Conservation (phyloP, 2,329 filamentous ascomycete species). For the Phaeosphaeria sp. region DNA sequence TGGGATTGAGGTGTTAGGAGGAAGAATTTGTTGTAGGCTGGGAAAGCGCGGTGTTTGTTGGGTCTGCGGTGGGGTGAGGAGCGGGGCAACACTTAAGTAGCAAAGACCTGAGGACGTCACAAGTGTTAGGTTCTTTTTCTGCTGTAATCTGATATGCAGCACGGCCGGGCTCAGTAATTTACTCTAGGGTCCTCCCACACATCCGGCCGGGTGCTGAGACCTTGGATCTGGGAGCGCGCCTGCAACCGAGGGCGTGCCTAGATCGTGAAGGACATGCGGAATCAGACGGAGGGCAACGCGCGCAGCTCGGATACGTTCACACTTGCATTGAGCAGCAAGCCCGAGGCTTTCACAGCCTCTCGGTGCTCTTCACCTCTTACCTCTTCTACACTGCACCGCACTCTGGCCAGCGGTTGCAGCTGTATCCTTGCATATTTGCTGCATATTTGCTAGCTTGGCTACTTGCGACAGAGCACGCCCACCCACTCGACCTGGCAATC, state of each 20-base stretch:
- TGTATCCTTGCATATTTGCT: conserved; percentile 25
- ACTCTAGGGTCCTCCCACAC: conserved; percentile 32
- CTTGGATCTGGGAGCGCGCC: conserved; percentile 13
- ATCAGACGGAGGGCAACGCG: conserved; percentile 26
- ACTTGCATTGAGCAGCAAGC: conserved; percentile 17
- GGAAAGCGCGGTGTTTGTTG: conserved; percentile 33
- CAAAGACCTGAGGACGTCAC: conserved; percentile 33
- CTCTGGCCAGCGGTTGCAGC: conserved; percentile 9
- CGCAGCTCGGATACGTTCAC: conserved; percentile 16
- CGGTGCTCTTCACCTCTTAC: conserved; percentile 1
- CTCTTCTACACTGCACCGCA: background rate
- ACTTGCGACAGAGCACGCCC: conserved; percentile 8
- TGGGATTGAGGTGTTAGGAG: conserved; percentile 23
- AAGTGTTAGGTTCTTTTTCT: conserved; percentile 27
- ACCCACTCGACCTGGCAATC: conserved; percentile 20
- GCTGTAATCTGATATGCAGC: conserved; percentile 41
- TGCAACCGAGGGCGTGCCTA: conserved; percentile 36
- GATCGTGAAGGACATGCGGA: conserved; percentile 29
- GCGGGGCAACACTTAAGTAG: conserved; percentile 33
- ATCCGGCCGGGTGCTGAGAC: conserved; percentile 39
- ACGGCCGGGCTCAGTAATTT: conserved; percentile 39
- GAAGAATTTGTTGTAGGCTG: conserved; percentile 25
- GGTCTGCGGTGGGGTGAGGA: conserved; percentile 41
- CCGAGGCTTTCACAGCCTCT: conserved; percentile 12
- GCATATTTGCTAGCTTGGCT: conserved; percentile 28